phyloP scores from a whole-genome alignment of 192 early-diverging fungal species.

The Entrophospora sp. region DNA sequence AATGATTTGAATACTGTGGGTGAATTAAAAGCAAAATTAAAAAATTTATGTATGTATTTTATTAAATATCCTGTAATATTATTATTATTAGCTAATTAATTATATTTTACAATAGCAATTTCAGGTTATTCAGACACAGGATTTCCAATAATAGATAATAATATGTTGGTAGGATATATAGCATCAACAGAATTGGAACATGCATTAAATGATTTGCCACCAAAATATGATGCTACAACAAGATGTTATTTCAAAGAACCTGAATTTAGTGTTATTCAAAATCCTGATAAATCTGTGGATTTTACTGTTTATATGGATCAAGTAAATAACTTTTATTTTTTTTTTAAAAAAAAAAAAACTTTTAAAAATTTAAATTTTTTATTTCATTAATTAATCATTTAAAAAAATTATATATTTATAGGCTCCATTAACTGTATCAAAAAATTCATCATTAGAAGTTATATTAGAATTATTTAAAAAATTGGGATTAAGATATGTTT shows the following conservation, averaged over 20 bases:
- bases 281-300: constrained; percentile 26
- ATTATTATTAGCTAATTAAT: not conserved
- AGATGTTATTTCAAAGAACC: constrained; percentile 37
- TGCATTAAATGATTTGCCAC: constrained; percentile 34
- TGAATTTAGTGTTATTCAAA: not conserved
- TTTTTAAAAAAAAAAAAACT: too few relatives aligned
- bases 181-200: constrained; percentile 51
- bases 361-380: not conserved
- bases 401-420: too few relatives aligned
- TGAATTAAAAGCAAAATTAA: constrained; percentile 34
- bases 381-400: constrained; percentile 23
- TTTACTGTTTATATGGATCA: constrained; percentile 47
- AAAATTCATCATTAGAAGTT: constrained; percentile 75
- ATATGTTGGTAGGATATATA: constrained; percentile 64
- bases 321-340: constrained; percentile 12
- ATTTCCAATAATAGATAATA: constrained; percentile 67
- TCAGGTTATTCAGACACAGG: constrained; percentile 46
- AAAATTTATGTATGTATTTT: constrained; percentile 30
- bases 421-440: constrained; percentile 68
- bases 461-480: constrained; percentile 77
- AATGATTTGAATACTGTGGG: constrained; percentile 50
- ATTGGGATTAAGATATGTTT: constrained; percentile 71
- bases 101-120: constrained; percentile 20
- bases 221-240: constrained; percentile 31
- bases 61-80: not conserved